Conservation (phyloP, 306 rosid species). For the Corylus americana region DNA sequence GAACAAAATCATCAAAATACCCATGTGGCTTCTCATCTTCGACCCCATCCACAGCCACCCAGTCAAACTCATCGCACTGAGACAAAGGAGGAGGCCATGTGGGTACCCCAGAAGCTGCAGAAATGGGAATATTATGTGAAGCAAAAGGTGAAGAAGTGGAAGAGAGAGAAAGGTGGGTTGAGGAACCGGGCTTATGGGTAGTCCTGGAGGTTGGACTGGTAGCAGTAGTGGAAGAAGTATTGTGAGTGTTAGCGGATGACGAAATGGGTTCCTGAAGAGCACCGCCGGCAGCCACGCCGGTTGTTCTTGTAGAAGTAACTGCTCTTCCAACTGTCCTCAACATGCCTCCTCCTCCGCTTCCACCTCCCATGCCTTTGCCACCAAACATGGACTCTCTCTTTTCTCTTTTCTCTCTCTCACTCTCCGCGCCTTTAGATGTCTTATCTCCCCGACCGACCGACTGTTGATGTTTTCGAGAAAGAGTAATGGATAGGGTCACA, state of each 20-base stretch:
- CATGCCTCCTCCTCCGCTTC: conserved; percentile 36
- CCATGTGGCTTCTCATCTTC: conserved; percentile 24
- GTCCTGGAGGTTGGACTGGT: conserved; percentile 29
- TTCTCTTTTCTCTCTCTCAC: background rate
- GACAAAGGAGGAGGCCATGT: conserved; percentile 25
- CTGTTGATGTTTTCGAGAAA: background rate
- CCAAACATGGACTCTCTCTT: conserved; percentile 31
- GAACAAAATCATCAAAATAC: conserved; percentile 24
- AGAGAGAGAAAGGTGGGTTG: conserved; percentile 27
- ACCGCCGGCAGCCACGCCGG: conserved; percentile 30
- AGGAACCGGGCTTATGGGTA: conserved; percentile 26
- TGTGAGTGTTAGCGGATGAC: conserved; percentile 8
- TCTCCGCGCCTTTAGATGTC: background rate
- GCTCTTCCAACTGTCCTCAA: conserved; percentile 41
- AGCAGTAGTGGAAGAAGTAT: conserved; percentile 1
- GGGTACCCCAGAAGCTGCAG: conserved; percentile 22
- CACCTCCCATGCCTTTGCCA: conserved; percentile 53
- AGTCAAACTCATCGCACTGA: conserved; percentile 41
- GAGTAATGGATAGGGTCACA: conserved; percentile 13
- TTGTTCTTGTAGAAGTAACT: conserved; percentile 26
- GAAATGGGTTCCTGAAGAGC: conserved; percentile 34
- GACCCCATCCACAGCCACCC: conserved; percentile 40
- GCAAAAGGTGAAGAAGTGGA: conserved; percentile 35
- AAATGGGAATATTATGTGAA: conserved; percentile 15
- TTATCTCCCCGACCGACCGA: background rate